A percentile compares a stretch with the other conserved stretches of the same genome.
These are phyloP conservation scores for Mortierella sp. DNA, from an alignment of 371 early-diverging fungal genomes.

Conservation along the genomic window DNA sequence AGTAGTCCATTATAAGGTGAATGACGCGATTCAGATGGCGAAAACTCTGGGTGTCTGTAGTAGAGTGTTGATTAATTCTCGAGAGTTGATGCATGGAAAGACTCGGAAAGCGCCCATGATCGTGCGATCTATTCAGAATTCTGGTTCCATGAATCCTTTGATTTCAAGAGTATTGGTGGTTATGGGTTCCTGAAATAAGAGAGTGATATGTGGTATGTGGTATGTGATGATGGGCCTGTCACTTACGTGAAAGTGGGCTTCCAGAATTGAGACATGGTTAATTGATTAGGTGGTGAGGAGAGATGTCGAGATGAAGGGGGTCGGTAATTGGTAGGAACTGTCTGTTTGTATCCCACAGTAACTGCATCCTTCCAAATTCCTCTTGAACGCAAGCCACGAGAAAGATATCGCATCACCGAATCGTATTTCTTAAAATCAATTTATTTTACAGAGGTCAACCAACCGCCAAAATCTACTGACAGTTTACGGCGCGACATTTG, in stretches of 20 bases:
- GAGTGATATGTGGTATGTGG: neutral
- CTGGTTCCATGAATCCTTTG: neutral
- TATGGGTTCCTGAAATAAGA: neutral
- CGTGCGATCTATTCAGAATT: neutral
- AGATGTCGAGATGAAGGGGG: conserved; percentile 13
- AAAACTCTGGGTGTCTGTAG: too few species aligned
- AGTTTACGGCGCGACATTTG: too few species aligned
- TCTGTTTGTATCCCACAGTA: conserved; percentile 12
- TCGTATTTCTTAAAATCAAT: neutral
- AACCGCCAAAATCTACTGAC: neutral
- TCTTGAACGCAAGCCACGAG: neutral
- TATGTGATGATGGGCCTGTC: conserved; percentile 1
- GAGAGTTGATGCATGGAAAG: neutral
- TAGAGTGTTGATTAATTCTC: too few species aligned
- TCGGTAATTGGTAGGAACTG: conserved; percentile 24
- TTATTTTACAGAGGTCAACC: conserved; percentile 12
- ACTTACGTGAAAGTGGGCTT: conserved; percentile 57
- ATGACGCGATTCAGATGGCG: too few species aligned
- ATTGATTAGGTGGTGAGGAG: conserved; percentile 10
- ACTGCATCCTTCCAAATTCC: conserved; percentile 1
- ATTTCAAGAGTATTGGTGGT: neutral
- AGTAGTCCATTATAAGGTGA: too few species aligned
- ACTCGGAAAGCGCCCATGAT: neutral
- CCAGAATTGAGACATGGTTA: conserved; percentile 54
- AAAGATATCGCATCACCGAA: conserved; percentile 2